phyloP scores from a whole-genome alignment of 495 filamentous ascomycete genomes.

The Polyplosphaeria fusca region DNA sequence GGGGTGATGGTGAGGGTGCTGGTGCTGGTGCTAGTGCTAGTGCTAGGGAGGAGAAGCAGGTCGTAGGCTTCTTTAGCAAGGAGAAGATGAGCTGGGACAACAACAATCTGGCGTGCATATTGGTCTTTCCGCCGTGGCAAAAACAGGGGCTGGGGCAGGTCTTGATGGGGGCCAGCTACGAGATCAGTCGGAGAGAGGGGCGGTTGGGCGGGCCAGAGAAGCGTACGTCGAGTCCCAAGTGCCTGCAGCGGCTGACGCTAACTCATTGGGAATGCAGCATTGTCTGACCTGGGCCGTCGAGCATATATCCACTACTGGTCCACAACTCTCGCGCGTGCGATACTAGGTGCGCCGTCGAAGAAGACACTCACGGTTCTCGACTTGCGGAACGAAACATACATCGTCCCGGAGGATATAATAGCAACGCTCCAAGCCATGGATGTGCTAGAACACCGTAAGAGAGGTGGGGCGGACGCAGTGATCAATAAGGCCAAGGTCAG shows the following conservation, averaged over 20 bases:
- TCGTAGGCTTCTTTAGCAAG: conserved; percentile 96
- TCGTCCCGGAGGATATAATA: conserved; percentile 77
- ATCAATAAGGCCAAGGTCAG: conserved; percentile 56
- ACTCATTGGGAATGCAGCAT: conserved; percentile 42
- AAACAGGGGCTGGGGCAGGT: conserved; percentile 81
- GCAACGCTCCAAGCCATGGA: conserved; percentile 74
- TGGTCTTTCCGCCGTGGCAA: conserved; percentile 95
- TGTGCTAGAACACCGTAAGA: conserved; percentile 53
- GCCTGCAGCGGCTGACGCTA: too few relatives aligned
- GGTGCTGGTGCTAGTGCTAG: too few relatives aligned
- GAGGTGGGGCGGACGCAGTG: conserved; percentile 46
- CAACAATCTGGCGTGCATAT: conserved; percentile 95
- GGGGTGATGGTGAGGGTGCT: not conserved
- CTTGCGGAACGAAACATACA: conserved; percentile 67
- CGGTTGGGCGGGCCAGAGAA: conserved; percentile 91
- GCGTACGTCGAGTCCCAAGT: conserved; percentile 45
- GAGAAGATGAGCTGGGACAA: conserved; percentile 99
- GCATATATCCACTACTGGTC: conserved; percentile 85
- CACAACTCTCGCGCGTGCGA: conserved; percentile 67
- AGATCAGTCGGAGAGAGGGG: conserved; percentile 79
- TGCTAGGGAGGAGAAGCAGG: conserved; percentile 46
- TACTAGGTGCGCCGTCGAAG: conserved; percentile 45
- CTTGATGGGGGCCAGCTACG: conserved; percentile 90
- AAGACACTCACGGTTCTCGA: conserved; percentile 54
- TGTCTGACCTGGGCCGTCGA: conserved; percentile 75